Percentiles rank a stretch among this genome's conserved stretches.
phyloP scores from a whole-genome alignment of 371 early-diverging fungal species.

The Circinella minor region DNA sequence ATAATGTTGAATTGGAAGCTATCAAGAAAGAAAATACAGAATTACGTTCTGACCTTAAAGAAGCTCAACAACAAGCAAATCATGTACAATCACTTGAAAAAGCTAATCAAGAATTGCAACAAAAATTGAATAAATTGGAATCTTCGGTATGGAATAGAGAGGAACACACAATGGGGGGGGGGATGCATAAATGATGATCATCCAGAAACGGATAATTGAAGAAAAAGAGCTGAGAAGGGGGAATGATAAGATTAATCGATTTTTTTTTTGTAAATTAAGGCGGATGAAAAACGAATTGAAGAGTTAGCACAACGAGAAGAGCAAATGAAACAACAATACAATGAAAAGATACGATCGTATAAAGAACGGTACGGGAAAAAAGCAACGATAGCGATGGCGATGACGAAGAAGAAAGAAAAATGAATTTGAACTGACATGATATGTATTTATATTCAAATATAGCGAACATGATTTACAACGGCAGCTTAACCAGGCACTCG shows the following conservation, averaged over 20 bases:
- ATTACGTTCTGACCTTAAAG: conserved; percentile 57
- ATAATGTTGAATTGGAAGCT: conserved; percentile 51
- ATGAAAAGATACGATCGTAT: conserved; percentile 77
- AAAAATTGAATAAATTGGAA: conserved; percentile 58
- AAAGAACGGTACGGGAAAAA: conserved; percentile 76
- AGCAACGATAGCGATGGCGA: too few relatives aligned
- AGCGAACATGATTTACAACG: conserved; percentile 86
- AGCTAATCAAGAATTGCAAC: conserved; percentile 53
- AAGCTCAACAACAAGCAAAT: conserved; percentile 50
- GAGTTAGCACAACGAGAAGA: conserved; percentile 59
- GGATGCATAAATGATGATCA: too few relatives aligned
- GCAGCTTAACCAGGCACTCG: conserved; percentile 81
- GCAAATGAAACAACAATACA: conserved; percentile 70
- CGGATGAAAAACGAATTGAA: conserved; percentile 64
- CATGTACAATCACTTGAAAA: conserved; percentile 51
- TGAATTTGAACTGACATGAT: background rate
- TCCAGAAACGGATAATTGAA: too few relatives aligned
- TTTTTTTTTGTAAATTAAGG: conserved; percentile 31
- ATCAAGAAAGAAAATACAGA: conserved; percentile 58
- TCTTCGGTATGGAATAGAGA: conserved; percentile 26
- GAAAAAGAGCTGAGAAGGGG: too few relatives aligned
- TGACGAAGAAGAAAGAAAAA: background rate
- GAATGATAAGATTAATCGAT: background rate
- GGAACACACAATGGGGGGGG: too few relatives aligned
- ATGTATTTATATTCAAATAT: background rate